Conservation (phyloP, 2,329 filamentous ascomycete species). For the Verticillium alfalfae region DNA sequence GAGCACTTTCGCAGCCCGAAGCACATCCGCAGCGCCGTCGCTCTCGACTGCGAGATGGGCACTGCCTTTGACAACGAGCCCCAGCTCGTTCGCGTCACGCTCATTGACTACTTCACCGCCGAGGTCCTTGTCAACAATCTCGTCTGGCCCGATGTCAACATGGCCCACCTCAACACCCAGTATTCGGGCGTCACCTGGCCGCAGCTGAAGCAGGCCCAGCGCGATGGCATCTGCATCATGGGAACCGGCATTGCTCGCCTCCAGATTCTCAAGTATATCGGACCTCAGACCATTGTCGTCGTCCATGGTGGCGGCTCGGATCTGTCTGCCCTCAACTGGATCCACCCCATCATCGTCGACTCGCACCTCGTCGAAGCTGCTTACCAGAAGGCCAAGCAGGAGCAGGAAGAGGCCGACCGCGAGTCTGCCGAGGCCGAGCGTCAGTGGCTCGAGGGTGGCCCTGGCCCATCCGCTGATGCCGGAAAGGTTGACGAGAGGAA, state of each 20-base stretch:
- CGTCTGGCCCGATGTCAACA: slow-evolving; percentile 38
- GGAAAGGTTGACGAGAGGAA: not conserved
- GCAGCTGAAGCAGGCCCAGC: slow-evolving; percentile 29
- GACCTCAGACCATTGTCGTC: slow-evolving; percentile 40
- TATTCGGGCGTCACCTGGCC: slow-evolving; percentile 40
- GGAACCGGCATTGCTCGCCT: slow-evolving; percentile 35
- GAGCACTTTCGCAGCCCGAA: slow-evolving; percentile 1
- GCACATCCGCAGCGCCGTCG: slow-evolving; percentile 23
- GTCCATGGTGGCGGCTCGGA: slow-evolving; percentile 38
- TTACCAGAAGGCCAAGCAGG: slow-evolving; percentile 4
- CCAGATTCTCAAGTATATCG: slow-evolving; percentile 36
- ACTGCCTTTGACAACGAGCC: slow-evolving; percentile 32
- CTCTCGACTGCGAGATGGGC: slow-evolving; percentile 53
- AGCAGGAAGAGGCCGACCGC: slow-evolving; percentile 11
- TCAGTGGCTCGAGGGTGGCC: not conserved
- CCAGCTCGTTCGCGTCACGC: slow-evolving; percentile 46
- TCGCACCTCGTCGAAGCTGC: slow-evolving; percentile 28
- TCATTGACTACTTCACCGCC: slow-evolving; percentile 45
- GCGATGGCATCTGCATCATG: slow-evolving; percentile 24
- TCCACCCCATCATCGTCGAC: slow-evolving; percentile 38
- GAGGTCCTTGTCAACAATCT: slow-evolving; percentile 43
- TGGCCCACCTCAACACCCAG: slow-evolving; percentile 43
- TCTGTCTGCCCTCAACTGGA: slow-evolving; percentile 39
- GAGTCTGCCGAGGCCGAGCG: slow-evolving; percentile 4
- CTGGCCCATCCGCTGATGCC: not conserved